Evolutionary conservation across 441 rosid species (phyloP), one percentile per base, ranked within the genome.

Genomic region (Brassica balearica): DNA sequence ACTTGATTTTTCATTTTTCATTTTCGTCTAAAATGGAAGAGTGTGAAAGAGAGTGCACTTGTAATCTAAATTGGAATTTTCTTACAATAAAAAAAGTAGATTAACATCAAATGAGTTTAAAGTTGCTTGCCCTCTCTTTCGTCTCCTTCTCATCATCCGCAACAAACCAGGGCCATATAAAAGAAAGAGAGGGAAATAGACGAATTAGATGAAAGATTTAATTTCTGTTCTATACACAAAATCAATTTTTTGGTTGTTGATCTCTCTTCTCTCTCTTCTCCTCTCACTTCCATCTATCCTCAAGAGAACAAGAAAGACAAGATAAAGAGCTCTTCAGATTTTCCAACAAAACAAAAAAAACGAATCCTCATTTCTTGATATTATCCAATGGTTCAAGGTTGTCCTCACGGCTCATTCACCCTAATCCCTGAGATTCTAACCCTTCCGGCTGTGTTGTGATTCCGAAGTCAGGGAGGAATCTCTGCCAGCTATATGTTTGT

Each of bases 221-320:
- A 36, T 23, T 68, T 22, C 66, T 74, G 82, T 64, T 79, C 71
- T 63, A 79, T 79, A 63, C 72, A 79, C 79, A 80, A 72, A 77
- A 80, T 69, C 46, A 80, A 74, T 36, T 79, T 79, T 43, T 66
- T 59, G 20, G 59, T 69, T 32, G 76, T 63, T 74, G 71, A 41
- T 79, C 74, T 60, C 71, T 62, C 17, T 43, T 64, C 41, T 64
- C 81, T 64, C 81, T 15, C 27, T 1, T 25, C 27, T 25, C 27
- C 27, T 25, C 48, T 65, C 69, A 17, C 77, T 59, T 73, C 25
- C 55, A 62, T 69, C 11, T 34, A 46, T 69, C 76, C 69, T 70
- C 51, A 36, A 12, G 61, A 53, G 74, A 69, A 20, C 51, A 5
- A 66, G 19, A 64, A 61, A 74, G 71, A 79, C 29, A 27, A 63